Conservation (phyloP, 148 eudicot species). For the Pharnaceum exiguum region DNA sequence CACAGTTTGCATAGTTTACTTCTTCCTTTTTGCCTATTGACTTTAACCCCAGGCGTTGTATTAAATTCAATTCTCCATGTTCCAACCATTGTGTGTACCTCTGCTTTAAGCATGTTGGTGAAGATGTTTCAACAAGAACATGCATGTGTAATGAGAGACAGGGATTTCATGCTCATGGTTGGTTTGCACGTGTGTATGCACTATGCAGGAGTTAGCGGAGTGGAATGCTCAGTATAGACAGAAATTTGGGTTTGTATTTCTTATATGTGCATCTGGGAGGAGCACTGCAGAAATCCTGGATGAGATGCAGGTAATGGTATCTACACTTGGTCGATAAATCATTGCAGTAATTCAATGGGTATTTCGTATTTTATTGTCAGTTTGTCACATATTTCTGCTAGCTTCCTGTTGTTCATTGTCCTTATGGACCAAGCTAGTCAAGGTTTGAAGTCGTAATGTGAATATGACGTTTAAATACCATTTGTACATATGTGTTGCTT, state of each 20-base stretch:
- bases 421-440: too few relatives aligned
- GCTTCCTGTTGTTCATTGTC: too few relatives aligned
- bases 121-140: neutral
- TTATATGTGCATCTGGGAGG: slow-evolving; percentile 91
- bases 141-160: neutral
- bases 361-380: too few relatives aligned
- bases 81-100: neutral
- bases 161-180: neutral
- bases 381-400: too few relatives aligned
- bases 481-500: too few relatives aligned
- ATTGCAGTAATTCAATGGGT: too few relatives aligned
- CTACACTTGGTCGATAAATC: neutral
- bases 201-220: slow-evolving; percentile 63
- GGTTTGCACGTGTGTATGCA: neutral
- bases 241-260: slow-evolving; percentile 86
- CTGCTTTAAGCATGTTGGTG: neutral
- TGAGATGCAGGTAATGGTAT: slow-evolving; percentile 67
- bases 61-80: neutral
- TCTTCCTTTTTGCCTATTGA: neutral
- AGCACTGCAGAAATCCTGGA: slow-evolving; percentile 73
- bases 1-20: neutral
- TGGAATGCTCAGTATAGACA: slow-evolving; percentile 66
- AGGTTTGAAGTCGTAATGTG: too few relatives aligned
- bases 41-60: neutral
- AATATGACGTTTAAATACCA: too few relatives aligned